Evolutionary conservation across 805 yeast genomes (phyloP).

Genomic region (Metschnikowia shivogae): DNA sequence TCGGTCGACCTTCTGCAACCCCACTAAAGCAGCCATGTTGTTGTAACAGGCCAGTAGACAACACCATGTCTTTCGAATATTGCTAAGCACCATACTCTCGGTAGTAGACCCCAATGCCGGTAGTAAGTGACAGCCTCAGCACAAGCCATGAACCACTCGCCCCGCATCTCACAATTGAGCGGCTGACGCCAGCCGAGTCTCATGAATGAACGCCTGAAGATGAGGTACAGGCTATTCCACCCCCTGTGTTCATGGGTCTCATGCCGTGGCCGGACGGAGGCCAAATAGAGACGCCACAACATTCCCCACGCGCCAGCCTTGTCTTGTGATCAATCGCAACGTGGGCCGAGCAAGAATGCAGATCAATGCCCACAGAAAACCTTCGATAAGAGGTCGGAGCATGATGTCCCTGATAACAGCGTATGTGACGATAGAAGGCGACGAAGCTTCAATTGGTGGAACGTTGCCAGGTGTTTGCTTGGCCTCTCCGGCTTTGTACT

Average conservation of each 20-base stretch:
- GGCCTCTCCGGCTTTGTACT: background rate
- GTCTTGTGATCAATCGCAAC: constrained; percentile 10
- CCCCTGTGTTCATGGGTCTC: background rate
- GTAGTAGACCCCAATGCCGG: no score
- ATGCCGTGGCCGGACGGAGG: background rate
- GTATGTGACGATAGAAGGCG: constrained; percentile 43
- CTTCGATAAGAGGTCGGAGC: constrained; percentile 52
- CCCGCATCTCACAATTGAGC: no score
- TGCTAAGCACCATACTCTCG: no score
- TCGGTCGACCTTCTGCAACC: no score
- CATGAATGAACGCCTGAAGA: no score
- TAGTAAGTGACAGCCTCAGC: no score
- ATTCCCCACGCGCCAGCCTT: constrained; percentile 11
- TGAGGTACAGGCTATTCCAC: no score
- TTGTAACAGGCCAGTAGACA: no score
- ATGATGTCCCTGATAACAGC: constrained; percentile 50
- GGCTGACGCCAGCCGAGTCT: no score
- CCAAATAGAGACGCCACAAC: constrained; percentile 12
- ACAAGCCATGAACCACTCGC: no score
- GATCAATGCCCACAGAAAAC: constrained; percentile 36
- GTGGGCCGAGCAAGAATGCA: constrained; percentile 13
- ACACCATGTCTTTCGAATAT: no score
- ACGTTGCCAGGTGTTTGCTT: constrained; percentile 5
- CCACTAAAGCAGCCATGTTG: no score
- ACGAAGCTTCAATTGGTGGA: constrained; percentile 35